phyloP scores from a whole-genome alignment of 2,329 filamentous ascomycete genomes.

The Penicillium sp. region DNA sequence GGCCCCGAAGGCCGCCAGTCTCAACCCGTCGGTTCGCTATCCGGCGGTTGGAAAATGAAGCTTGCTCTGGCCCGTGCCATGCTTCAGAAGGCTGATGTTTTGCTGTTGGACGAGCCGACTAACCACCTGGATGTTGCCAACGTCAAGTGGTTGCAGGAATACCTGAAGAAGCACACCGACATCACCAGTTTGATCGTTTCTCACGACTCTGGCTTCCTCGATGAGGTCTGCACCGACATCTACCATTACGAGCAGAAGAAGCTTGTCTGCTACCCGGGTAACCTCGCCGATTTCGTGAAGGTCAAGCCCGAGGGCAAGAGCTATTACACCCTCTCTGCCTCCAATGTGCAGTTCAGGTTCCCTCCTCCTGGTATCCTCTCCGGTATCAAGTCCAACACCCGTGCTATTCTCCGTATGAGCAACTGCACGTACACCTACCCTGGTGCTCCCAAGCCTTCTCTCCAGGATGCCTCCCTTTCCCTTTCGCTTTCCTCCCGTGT shows the following conservation, averaged over 20 bases:
- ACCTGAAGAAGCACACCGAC: slow-evolving; percentile 90
- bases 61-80: slow-evolving; percentile 91
- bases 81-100: slow-evolving; percentile 93
- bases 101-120: slow-evolving; percentile 95
- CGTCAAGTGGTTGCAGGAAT: slow-evolving; percentile 91
- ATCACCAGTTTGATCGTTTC: slow-evolving; percentile 97
- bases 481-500: slow-evolving; percentile 86
- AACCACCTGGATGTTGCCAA: slow-evolving; percentile 97
- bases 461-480: slow-evolving; percentile 80
- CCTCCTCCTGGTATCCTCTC: slow-evolving; percentile 89
- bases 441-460: slow-evolving; percentile 79
- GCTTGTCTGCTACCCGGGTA: slow-evolving; percentile 56
- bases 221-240: slow-evolving; percentile 96
- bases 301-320: slow-evolving; percentile 90
- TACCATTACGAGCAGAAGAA: slow-evolving; percentile 99
- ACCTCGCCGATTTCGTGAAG: slow-evolving; percentile 67
- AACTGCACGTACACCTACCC: slow-evolving; percentile 93
- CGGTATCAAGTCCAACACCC: slow-evolving; percentile 91
- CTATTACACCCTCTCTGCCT: slow-evolving; percentile 92
- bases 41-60: slow-evolving; percentile 99
- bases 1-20: slow-evolving; percentile 85
- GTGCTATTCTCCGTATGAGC: slow-evolving; percentile 91
- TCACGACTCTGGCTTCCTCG: slow-evolving; percentile 96
- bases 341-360: slow-evolving; percentile 94
- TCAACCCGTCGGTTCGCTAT: slow-evolving; percentile 87